A percentile compares a stretch with the other conserved stretches of the same genome.
Conservation (phyloP, 805 yeast species). For the Candida sphagnicola region DNA sequence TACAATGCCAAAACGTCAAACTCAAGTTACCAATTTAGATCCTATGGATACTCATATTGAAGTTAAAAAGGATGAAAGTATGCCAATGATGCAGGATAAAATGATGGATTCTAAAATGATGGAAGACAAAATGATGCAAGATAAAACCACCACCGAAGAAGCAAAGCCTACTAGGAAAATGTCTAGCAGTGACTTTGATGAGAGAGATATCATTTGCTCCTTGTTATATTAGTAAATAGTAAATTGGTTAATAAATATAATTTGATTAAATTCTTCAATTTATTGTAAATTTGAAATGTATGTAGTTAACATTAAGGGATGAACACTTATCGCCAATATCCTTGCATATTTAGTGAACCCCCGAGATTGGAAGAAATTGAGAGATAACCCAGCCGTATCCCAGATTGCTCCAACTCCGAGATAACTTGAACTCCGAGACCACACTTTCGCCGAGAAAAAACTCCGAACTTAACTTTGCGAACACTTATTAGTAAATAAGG, state of each 20-base stretch:
- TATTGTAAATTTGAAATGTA: not conserved
- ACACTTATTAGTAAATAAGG: too few species aligned
- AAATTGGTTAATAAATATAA: not conserved
- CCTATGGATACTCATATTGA: conserved; percentile 3
- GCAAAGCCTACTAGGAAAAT: not conserved
- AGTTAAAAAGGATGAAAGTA: not conserved
- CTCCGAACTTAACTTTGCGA: too few species aligned
- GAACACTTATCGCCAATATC: too few species aligned
- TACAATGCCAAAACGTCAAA: conserved; percentile 5
- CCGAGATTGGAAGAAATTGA: too few species aligned
- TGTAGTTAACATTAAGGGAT: too few species aligned
- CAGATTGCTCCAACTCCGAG: not conserved
- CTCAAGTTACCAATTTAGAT: conserved; percentile 1
- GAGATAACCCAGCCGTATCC: too few species aligned
- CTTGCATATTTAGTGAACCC: too few species aligned
- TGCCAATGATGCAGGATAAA: not conserved
- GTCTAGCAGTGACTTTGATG: conserved; percentile 1
- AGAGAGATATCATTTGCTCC: conserved; percentile 3
- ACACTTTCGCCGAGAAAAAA: too few species aligned
- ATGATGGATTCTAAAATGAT: not conserved
- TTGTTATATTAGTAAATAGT: conserved; percentile 1
- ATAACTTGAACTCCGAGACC: not conserved
- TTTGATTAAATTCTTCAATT: too few species aligned
- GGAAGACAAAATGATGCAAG: not conserved
- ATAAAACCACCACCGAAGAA: not conserved